These are phyloP conservation scores for Cnidoscolus chayamansa DNA, from an alignment of 441 rosid genomes.

Conservation along the genomic window DNA sequence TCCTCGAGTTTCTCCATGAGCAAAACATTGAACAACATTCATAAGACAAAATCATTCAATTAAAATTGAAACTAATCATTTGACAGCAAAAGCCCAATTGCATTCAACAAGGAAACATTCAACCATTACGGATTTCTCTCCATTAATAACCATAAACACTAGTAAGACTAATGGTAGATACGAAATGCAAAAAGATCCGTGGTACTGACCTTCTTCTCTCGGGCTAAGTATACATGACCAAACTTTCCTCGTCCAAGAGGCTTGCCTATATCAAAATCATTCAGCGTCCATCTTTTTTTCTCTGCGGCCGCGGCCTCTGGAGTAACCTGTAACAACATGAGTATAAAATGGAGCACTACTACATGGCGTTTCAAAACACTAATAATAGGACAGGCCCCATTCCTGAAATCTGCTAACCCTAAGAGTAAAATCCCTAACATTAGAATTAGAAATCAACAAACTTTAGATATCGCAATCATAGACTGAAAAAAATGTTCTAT, in stretches of 20 bases:
- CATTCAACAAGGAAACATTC: too few species aligned
- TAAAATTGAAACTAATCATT: too few species aligned
- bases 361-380: not conserved
- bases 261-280: slow-evolving; percentile 91
- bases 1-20: not conserved
- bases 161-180: not conserved
- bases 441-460: not conserved
- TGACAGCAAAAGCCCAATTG: too few species aligned
- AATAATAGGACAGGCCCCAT: not conserved
- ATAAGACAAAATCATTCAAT: not conserved
- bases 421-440: not conserved
- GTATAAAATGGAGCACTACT: too few species aligned
- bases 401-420: not conserved
- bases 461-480: too few species aligned
- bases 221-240: slow-evolving; percentile 89
- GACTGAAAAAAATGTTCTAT: too few species aligned
- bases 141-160: not conserved
- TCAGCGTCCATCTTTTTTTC: slow-evolving; percentile 77
- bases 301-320: slow-evolving; percentile 51
- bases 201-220: slow-evolving; percentile 73
- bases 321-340: slow-evolving; percentile 35
- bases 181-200: not conserved
- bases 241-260: slow-evolving; percentile 98
- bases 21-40: not conserved
- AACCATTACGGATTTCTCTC: too few species aligned